Base-by-base conservation (phyloP, 495 filamentous ascomycete genomes). In the Aspergillus sparsus region DNA sequence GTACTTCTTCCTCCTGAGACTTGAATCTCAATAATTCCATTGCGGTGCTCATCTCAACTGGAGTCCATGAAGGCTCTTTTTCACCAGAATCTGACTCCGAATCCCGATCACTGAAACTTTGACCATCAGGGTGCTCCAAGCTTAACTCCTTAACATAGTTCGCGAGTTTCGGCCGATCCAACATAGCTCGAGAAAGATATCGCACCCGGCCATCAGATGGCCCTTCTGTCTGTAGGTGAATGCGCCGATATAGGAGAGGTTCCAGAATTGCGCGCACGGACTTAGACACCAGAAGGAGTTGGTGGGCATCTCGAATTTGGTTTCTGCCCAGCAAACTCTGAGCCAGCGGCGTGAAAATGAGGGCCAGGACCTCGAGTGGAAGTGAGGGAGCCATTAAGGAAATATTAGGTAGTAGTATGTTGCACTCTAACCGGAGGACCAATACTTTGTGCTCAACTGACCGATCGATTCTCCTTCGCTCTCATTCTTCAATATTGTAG, bases 211-310 rank as follows among this genome's bases (percentile, higher is more conserved):
- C n/a, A n/a, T 49, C 15, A 34, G 44, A 7, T 7, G 53, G n/a
- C 21, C 35, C 34, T n/a, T 31, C 18, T 1, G 16, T 47, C 39
- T 42, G 8, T 15, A 47, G 44, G 44, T 47, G 5, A 34, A 50
- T 41, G 13, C 13, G 36, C 7, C 45, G 11, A 50, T 50, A 51
- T 12, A 58, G 15, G 10, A 58, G n/a, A 6, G 45, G 46, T 6
- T 51, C 55, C 9, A 51, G 45, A 37, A 50, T 39, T 27, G 45
- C 33, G 16, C 18, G 34, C 8, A 42, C 45, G 15, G 18, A 2
- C 7, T 13, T 50, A 12, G 55, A 58, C 13, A 58, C 55, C 34
- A 42, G 35, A 9, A 41, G 46, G 10, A 58, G 34, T n/a, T 36
- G 11, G 45, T 18, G n/a, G 0, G 55, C 55, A n/a, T 32, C 46